Conservation (phyloP, 2,329 filamentous ascomycete genomes). For the Hypoxylon rubiginosum region DNA sequence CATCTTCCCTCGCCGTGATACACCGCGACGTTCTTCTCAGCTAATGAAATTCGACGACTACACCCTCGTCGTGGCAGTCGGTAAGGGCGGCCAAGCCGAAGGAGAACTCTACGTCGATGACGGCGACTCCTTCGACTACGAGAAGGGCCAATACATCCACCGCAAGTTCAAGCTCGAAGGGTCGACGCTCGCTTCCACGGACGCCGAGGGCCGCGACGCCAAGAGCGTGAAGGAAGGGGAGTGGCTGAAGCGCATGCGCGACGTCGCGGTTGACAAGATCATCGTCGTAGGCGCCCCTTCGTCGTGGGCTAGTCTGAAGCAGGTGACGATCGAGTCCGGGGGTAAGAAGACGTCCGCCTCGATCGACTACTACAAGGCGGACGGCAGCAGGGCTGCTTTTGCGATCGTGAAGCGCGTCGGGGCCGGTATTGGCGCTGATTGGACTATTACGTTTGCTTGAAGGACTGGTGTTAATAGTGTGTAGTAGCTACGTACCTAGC, state of each 20-base stretch:
- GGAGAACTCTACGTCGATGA: conserved; percentile 94
- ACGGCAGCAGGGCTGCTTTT: conserved; percentile 63
- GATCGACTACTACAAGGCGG: conserved; percentile 69
- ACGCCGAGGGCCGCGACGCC: conserved; percentile 69
- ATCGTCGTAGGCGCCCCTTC: conserved; percentile 84
- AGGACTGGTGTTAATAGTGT: not conserved
- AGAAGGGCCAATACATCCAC: conserved; percentile 89
- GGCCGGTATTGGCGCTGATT: conserved; percentile 67
- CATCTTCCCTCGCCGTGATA: conserved; percentile 90
- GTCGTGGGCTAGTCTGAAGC: conserved; percentile 75
- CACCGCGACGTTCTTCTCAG: conserved; percentile 84
- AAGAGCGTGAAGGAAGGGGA: conserved; percentile 74
- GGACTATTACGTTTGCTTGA: conserved; percentile 59
- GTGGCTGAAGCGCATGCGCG: conserved; percentile 84
- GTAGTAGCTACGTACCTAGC: conserved; percentile 2
- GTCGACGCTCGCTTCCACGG: conserved; percentile 75
- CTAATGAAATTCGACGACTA: conserved; percentile 97
- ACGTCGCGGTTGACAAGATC: conserved; percentile 85
- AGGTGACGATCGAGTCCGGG: conserved; percentile 68
- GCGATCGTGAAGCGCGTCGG: conserved; percentile 66
- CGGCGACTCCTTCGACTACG: conserved; percentile 90
- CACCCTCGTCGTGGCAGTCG: conserved; percentile 84
- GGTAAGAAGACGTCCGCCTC: conserved; percentile 69
- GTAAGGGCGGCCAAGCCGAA: conserved; percentile 75
- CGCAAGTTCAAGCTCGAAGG: conserved; percentile 78